Base-by-base conservation (phyloP, 148 eudicot species). In the Cornus florida region DNA sequence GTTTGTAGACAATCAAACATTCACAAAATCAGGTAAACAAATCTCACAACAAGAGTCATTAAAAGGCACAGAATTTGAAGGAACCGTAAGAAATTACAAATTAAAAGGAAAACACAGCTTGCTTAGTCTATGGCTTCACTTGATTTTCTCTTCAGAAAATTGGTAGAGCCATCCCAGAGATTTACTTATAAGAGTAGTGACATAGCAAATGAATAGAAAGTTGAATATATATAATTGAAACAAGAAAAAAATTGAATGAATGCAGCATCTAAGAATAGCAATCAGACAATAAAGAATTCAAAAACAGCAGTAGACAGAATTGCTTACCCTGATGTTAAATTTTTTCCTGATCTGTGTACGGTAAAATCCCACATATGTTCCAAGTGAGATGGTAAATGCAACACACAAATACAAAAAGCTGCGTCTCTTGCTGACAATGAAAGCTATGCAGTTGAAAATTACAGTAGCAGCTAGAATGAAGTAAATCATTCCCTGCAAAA, bases 261-360 rank as follows among this genome's bases (percentile, higher is more conserved):
- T 9, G 16, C 11, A 62, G 50, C 48, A 10, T 6, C 53, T n/a
- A 17, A 31, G 38, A 35, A 7, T 31, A 16, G 43, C 20, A 62
- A 14, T 31, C 57, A 69, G 72, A 74, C 13, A 64, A 13, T 12
- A 73, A 7, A 39, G 48, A 0, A 71, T 64, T 33, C 28, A 22
- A 39, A 17, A n/a, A 19, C 28, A 56, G 33, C 2, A 32, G 35
- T 38, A 79, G 57, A 64, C 20, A 68, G 38, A 75, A 71, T 71
- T 46, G 71, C 91, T 84, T 80, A 96, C 99, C 84, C 84, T 87
- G 65, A 96, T 92, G 79, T 93, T 96, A 82, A 96, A 93, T 82
- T 91, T 96, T 69, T 87, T 93, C 80, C 91, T 89, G 28, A 94
- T 92, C 81, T 83, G 89, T 24, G 90, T 84, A 32, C 98, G 91